Percentiles rank a stretch among this genome's conserved stretches.
Evolutionary conservation across 2,329 filamentous ascomycete genomes (phyloP).

Genomic region (Xylaria sp.): DNA sequence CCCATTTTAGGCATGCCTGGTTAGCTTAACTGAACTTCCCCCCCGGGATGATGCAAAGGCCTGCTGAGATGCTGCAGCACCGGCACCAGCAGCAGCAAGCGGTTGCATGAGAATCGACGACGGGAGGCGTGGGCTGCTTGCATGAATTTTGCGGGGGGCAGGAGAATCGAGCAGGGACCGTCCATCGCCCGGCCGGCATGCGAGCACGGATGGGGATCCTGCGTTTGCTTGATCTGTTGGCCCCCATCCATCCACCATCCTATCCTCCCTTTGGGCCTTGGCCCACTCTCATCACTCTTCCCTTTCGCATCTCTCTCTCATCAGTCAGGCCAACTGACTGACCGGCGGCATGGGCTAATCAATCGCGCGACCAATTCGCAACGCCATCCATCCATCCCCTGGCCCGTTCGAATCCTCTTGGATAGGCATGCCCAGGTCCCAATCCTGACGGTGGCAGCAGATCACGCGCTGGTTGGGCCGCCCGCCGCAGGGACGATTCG

Average conservation of each 20-base stretch:
- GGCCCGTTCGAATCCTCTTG: background rate
- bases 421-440: background rate
- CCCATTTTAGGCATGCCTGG: conserved; percentile 12
- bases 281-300: too few relatives aligned
- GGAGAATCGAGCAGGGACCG: conserved; percentile 29
- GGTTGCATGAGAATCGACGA: conserved; percentile 31
- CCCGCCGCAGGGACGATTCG: conserved; percentile 11
- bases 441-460: background rate
- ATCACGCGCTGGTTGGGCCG: conserved; percentile 3
- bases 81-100: conserved; percentile 15
- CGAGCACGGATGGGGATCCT: conserved; percentile 3
- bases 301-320: background rate
- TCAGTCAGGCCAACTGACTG: too few relatives aligned
- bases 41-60: background rate
- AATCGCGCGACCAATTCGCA: background rate
- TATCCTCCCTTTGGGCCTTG: too few relatives aligned
- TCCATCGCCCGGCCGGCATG: conserved; percentile 25
- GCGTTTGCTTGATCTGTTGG: conserved; percentile 2
- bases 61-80: conserved; percentile 7
- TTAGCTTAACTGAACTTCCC: conserved; percentile 23
- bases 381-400: background rate
- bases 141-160: conserved; percentile 37
- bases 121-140: conserved; percentile 35
- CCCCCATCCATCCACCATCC: background rate
- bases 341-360: background rate